Conservation (phyloP, 495 filamentous ascomycete species). For the Saxispiralis lemnorum region DNA sequence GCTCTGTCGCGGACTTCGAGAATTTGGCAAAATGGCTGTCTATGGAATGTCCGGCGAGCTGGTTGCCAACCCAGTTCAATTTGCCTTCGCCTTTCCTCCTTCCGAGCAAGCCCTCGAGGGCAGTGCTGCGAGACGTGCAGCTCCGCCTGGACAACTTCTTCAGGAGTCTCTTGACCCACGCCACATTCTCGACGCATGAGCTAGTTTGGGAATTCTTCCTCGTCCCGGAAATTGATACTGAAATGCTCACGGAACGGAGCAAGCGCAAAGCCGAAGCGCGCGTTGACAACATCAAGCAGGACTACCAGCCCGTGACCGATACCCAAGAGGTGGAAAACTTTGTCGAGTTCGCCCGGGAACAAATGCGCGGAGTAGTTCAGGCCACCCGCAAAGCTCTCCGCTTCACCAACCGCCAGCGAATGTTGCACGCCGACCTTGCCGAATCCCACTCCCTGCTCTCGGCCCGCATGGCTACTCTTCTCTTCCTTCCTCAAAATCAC, state of each 20-base stretch:
- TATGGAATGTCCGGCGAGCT: constrained; percentile 85
- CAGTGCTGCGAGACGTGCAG: constrained; percentile 75
- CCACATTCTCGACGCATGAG: constrained; percentile 91
- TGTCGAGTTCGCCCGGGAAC: constrained; percentile 71
- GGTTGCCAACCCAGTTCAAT: constrained; percentile 65
- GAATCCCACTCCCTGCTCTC: constrained; percentile 47
- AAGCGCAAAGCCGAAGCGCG: constrained; percentile 68
- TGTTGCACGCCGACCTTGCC: constrained; percentile 41
- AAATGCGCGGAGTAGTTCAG: constrained; percentile 64
- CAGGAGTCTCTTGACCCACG: constrained; percentile 66
- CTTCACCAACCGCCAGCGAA: constrained; percentile 41
- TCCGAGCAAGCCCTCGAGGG: constrained; percentile 73
- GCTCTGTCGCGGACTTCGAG: constrained; percentile 83
- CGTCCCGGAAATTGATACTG: constrained; percentile 78
- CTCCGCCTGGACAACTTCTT: constrained; percentile 72
- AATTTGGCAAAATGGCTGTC: constrained; percentile 74
- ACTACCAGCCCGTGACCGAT: constrained; percentile 62
- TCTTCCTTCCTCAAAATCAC: constrained; percentile 51
- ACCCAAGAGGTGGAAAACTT: constrained; percentile 88
- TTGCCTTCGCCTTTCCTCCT: constrained; percentile 81
- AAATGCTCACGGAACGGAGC: constrained; percentile 78
- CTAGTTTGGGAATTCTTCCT: constrained; percentile 99
- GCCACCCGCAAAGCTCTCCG: constrained; percentile 67
- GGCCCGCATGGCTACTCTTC: constrained; percentile 37
- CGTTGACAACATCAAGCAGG: constrained; percentile 68